phyloP scores from a whole-genome alignment of 1,284 basidiomycete genomes.

The Ustilago esculenta region DNA sequence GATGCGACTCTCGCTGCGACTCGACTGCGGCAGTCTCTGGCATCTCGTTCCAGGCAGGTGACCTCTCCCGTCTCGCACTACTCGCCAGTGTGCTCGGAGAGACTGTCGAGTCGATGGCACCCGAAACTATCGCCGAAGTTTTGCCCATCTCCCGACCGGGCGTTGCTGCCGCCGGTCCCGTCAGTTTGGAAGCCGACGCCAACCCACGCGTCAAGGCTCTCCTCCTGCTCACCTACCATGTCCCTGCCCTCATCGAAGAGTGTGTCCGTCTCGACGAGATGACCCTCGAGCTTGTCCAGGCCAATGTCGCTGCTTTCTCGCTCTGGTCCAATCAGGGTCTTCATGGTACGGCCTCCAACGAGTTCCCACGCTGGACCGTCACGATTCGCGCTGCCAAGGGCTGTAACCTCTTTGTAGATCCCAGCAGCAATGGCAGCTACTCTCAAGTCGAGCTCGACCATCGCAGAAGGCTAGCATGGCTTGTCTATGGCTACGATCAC shows the following conservation, averaged over 20 bases:
- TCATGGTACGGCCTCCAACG: slow-evolving; percentile 21
- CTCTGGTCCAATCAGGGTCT: slow-evolving; percentile 46
- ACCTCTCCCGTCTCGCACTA: slow-evolving; percentile 37
- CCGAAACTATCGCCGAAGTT: slow-evolving; percentile 11
- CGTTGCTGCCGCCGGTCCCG: neutral
- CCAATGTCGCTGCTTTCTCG: slow-evolving; percentile 40
- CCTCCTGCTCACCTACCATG: slow-evolving; percentile 26
- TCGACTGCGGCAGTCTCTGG: neutral
- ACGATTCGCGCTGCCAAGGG: slow-evolving; percentile 36
- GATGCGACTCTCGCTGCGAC: neutral
- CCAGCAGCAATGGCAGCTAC: slow-evolving; percentile 5
- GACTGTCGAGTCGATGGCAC: slow-evolving; percentile 34
- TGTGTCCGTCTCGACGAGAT: slow-evolving; percentile 45
- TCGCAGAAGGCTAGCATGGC: slow-evolving; percentile 38
- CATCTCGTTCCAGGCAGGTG: slow-evolving; percentile 21
- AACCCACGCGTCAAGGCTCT: slow-evolving; percentile 28
- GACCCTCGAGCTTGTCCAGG: slow-evolving; percentile 45
- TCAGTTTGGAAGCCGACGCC: slow-evolving; percentile 13
- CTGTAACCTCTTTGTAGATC: slow-evolving; percentile 44
- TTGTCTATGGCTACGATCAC: slow-evolving; percentile 50
- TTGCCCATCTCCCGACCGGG: slow-evolving; percentile 18
- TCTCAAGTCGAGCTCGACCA: slow-evolving; percentile 34
- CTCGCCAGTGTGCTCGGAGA: slow-evolving; percentile 36
- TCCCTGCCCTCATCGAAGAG: slow-evolving; percentile 35
- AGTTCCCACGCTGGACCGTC: slow-evolving; percentile 44